Conservation (phyloP, 768 basidiomycete species). For the Mycena galopus region DNA sequence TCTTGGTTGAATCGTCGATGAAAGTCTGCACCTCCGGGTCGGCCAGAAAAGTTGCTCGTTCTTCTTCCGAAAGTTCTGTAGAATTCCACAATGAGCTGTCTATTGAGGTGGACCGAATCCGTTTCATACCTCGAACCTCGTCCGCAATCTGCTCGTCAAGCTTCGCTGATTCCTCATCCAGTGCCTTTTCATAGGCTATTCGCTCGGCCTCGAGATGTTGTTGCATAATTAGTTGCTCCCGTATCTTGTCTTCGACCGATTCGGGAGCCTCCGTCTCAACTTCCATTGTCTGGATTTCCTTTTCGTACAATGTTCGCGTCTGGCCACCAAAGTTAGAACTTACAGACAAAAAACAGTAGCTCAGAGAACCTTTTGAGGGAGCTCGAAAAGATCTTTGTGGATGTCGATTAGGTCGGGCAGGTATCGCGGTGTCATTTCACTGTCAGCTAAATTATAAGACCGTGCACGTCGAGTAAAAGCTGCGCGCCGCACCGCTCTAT, state of each 20-base stretch:
- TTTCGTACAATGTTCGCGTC: conserved; percentile 81
- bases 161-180: conserved; percentile 87
- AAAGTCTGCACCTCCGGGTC: conserved; percentile 95
- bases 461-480: background rate
- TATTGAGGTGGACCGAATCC: background rate
- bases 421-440: conserved; percentile 73
- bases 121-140: conserved; percentile 77
- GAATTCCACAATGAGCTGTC: background rate
- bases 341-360: background rate
- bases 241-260: conserved; percentile 78
- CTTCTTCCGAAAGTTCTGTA: conserved; percentile 88
- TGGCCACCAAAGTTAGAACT: conserved; percentile 66
- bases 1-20: conserved; percentile 94
- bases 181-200: conserved; percentile 76
- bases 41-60: conserved; percentile 83
- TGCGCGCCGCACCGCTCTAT: conserved; percentile 70
- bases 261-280: conserved; percentile 67
- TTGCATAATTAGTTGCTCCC: conserved; percentile 76
- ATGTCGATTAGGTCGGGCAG: conserved; percentile 88
- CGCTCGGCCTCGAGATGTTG: conserved; percentile 80
- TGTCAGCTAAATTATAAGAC: conserved; percentile 43
- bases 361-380: conserved; percentile 80
- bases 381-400: conserved; percentile 90
- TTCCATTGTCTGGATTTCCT: conserved; percentile 84
- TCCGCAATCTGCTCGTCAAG: conserved; percentile 90